Base-by-base conservation (phyloP, 2,329 filamentous ascomycete genomes). In the Neonectria faginata region DNA sequence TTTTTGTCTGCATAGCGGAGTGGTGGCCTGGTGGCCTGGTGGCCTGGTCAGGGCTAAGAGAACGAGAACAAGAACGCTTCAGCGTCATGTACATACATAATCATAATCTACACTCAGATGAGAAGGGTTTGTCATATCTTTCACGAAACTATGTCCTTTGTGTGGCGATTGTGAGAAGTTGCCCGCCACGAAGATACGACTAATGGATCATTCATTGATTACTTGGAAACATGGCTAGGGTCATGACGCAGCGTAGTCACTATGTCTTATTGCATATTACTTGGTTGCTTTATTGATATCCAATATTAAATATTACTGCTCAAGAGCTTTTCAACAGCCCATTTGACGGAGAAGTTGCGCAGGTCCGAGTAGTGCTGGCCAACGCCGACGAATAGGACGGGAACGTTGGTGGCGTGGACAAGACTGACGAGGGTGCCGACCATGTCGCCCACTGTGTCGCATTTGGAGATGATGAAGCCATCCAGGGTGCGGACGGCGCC, bases 391-490 rank as follows among this genome's bases (percentile, higher is more conserved):
- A 99, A 99, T 11, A 98, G 86, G 20, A 99, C 94, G 0, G 97
- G 97, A 50, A 99, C 97, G 29, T 95, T 93, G 3, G 97, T 99
- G 3, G 96, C 95, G 81, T 98, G 95, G 42, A 99, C 95, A 84
- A 99, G 95, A 77, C 93, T 97, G 67, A 99, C 96, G 68, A 99
- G 84, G 3, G 95, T 97, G 71, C 87, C 94, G 47, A 97, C 94
- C 94, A 98, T 98, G 81, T 97, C 95, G n/a, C 96, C 97, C 41
- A 99, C 97, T 0, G 96, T 99, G 81, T 99, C 96, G 78, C 96
- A 98, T 81, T 99, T 99, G 65, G 91, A 95, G 73, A 99, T 97
- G 77, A 99, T 97, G 80, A 99, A 99, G 6, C 96, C 96, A 80
- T 99, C 97, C 41, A 99, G 85, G 29, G 88, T 88, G 62, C 95